phyloP scores from a whole-genome alignment of 139 green algal species.

The Trebouxia sp. region DNA sequence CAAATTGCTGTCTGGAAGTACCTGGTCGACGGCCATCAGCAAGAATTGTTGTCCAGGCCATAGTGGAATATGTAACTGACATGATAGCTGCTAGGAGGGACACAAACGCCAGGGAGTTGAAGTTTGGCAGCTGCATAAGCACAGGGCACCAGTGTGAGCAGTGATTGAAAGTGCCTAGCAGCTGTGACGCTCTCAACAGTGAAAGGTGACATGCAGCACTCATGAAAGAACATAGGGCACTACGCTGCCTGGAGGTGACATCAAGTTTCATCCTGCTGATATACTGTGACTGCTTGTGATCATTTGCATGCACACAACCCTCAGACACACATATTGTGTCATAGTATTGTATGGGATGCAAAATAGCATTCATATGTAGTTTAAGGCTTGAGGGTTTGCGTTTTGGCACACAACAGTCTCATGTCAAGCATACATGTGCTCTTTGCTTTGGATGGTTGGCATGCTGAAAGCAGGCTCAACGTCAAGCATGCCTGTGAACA shows the following conservation, averaged over 20 bases:
- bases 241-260: too few species aligned
- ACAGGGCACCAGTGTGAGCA: background rate
- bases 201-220: background rate
- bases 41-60: slow-evolving; percentile 33
- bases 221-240: too few species aligned
- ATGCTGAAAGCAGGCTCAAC: background rate
- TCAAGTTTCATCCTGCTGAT: too few species aligned
- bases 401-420: too few species aligned
- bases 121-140: slow-evolving; percentile 43
- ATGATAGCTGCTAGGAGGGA: slow-evolving; percentile 48
- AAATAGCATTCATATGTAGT: too few species aligned
- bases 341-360: too few species aligned
- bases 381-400: too few species aligned
- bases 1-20: background rate
- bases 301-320: too few species aligned
- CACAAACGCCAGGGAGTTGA: slow-evolving; percentile 38
- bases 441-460: background rate
- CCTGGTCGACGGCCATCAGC: background rate
- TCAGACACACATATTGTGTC: too few species aligned
- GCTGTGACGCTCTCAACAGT: background rate
- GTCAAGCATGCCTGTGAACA: background rate
- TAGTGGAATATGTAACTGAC: slow-evolving; percentile 49
- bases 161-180: background rate
- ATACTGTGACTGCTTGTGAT: too few species aligned
- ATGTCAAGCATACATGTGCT: background rate